These are phyloP conservation scores for Globisporangium acanthophoron DNA, from an alignment of 352 stramenopile species.

Conservation along the genomic window DNA sequence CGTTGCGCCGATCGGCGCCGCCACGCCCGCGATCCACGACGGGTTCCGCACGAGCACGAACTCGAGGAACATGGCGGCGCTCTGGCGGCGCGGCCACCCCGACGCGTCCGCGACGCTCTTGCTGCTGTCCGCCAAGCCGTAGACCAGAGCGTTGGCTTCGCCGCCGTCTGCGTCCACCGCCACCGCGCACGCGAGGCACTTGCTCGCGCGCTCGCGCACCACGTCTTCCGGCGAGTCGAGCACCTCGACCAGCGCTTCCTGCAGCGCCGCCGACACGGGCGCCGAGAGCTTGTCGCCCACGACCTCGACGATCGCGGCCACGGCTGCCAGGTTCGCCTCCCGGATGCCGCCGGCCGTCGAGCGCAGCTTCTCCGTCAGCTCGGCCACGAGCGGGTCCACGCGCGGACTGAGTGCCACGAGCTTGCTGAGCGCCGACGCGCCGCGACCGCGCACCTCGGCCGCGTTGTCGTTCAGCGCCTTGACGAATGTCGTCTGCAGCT, in stretches of 20 bases:
- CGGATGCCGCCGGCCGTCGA: constrained; percentile 64
- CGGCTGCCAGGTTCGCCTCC: constrained; percentile 71
- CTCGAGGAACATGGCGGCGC: constrained; percentile 50
- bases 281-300: constrained; percentile 72
- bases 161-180: constrained; percentile 33
- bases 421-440: constrained; percentile 89
- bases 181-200: constrained; percentile 61
- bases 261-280: constrained; percentile 35
- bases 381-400: constrained; percentile 94
- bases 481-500: constrained; percentile 99
- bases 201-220: constrained; percentile 54
- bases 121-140: constrained; percentile 35
- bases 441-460: constrained; percentile 88
- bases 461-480: constrained; percentile 98
- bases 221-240: constrained; percentile 61
- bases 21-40: constrained; percentile 25
- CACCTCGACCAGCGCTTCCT: constrained; percentile 62
- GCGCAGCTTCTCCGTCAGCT: constrained; percentile 86
- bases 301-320: constrained; percentile 53
- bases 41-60: constrained; percentile 45
- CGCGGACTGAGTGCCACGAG: constrained; percentile 93
- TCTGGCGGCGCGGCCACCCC: constrained; percentile 55
- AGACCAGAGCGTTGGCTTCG: constrained; percentile 31
- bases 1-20: constrained; percentile 18
- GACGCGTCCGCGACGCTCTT: constrained; percentile 28